A percentile compares a stretch with the other conserved stretches of the same genome.
Evolutionary conservation across 768 basidiomycete genomes (phyloP).

Genomic region (Tylopilus intermedius): DNA sequence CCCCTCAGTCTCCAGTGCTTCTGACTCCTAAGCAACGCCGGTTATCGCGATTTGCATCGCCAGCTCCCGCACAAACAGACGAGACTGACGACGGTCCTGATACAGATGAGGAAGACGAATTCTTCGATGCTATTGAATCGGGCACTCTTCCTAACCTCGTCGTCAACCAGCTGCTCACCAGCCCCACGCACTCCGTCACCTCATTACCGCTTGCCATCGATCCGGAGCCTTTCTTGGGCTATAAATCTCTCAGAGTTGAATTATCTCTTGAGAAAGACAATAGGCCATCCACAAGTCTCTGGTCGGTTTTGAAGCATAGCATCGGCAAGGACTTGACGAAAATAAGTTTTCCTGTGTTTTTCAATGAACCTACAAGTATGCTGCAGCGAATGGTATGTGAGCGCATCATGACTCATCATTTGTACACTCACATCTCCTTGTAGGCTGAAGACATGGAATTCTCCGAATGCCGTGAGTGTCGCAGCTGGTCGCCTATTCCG

Average conservation of each 20-base stretch:
- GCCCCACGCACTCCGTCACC: conserved; percentile 34
- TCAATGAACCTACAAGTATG: conserved; percentile 95
- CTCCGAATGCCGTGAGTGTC: conserved; percentile 72
- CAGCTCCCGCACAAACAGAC: conserved; percentile 16
- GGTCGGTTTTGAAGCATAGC: conserved; percentile 91
- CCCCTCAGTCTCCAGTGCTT: conserved; percentile 7
- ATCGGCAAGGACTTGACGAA: conserved; percentile 96
- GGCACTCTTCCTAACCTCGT: conserved; percentile 73
- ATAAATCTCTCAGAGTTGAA: conserved; percentile 52
- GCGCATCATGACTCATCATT: background rate
- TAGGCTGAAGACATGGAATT: conserved; percentile 97
- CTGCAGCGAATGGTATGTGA: conserved; percentile 79
- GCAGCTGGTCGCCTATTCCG: conserved; percentile 1
- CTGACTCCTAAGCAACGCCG: conserved; percentile 25
- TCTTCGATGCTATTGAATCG: conserved; percentile 93
- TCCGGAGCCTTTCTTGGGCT: conserved; percentile 57
- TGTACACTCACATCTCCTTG: background rate
- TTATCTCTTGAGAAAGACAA: conserved; percentile 69
- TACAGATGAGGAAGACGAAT: conserved; percentile 89
- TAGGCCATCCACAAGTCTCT: conserved; percentile 83
- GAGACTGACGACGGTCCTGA: conserved; percentile 36
- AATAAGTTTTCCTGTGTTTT: conserved; percentile 92
- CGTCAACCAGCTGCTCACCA: conserved; percentile 58
- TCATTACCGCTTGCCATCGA: conserved; percentile 35
- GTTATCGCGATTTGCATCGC: conserved; percentile 11